These are phyloP conservation scores for Cyphellophora attinorum DNA, from an alignment of 2,329 filamentous ascomycete genomes.

Conservation along the genomic window DNA sequence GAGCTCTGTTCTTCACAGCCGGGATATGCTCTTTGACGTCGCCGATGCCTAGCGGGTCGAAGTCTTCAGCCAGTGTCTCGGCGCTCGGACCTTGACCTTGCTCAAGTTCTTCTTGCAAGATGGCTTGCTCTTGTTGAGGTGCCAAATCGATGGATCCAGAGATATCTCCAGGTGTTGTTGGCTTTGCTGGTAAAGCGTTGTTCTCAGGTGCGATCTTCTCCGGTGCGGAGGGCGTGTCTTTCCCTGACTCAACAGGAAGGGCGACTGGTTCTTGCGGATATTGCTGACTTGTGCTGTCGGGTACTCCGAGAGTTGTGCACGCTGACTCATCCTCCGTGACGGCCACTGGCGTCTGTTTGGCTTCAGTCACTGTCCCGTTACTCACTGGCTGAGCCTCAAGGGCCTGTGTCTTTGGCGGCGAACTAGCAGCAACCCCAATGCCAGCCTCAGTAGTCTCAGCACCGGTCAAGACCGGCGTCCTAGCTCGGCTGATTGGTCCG, in stretches of 20 bases:
- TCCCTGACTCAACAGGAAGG: neutral
- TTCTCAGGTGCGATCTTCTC: neutral
- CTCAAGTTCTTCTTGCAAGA: neutral
- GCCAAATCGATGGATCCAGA: neutral
- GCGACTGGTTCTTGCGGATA: neutral
- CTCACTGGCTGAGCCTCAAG: neutral
- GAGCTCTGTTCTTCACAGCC: conserved; percentile 7
- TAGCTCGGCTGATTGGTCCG: conserved; percentile 18
- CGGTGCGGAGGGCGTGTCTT: neutral
- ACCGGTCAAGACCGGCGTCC: conserved; percentile 47
- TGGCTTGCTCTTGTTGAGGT: neutral
- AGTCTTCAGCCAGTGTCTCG: conserved; percentile 9
- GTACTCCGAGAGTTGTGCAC: too few relatives aligned
- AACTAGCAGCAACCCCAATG: conserved; percentile 38
- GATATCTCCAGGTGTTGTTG: too few relatives aligned
- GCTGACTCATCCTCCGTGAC: too few relatives aligned
- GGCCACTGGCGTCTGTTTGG: neutral
- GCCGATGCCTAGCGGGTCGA: conserved; percentile 18
- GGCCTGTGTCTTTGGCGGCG: conserved; percentile 13
- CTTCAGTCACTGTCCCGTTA: neutral
- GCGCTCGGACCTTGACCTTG: neutral
- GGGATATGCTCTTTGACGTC: conserved; percentile 16
- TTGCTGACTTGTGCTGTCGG: too few relatives aligned
- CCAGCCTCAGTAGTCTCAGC: conserved; percentile 50
- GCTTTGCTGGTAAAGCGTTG: neutral